Conservation (phyloP, 73 alveolate species). For the Breviolum minutum region DNA sequence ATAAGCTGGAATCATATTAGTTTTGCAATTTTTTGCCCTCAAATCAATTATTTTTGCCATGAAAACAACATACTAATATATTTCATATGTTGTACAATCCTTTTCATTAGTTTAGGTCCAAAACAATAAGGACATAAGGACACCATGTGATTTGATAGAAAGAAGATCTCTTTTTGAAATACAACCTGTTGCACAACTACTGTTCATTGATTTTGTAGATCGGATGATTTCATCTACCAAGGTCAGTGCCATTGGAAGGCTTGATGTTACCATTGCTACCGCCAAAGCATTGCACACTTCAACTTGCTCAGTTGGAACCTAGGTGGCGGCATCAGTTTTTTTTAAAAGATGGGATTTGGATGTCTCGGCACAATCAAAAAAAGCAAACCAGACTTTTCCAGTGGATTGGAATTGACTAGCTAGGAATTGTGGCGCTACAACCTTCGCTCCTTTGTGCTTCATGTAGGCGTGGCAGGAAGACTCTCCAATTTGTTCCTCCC, state of each 20-base stretch:
- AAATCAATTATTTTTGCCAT: background rate
- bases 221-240: background rate
- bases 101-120: no score
- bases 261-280: slow-evolving; percentile 41
- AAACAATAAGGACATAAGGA: no score
- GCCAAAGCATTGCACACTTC: background rate
- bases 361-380: no score
- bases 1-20: background rate
- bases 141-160: no score
- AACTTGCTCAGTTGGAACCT: background rate
- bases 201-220: no score
- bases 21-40: background rate
- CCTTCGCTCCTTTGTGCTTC: slow-evolving; percentile 35
- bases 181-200: no score
- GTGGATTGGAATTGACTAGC: background rate
- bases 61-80: background rate
- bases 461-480: background rate
- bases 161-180: no score
- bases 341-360: no score
- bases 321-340: no score
- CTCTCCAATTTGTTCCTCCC: background rate
- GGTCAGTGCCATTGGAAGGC: slow-evolving; percentile 54
- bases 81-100: background rate
- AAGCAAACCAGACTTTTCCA: no score
- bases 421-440: background rate